Conservation (phyloP, 164 flowering plant genomes). For the Tetracentron sinense region DNA sequence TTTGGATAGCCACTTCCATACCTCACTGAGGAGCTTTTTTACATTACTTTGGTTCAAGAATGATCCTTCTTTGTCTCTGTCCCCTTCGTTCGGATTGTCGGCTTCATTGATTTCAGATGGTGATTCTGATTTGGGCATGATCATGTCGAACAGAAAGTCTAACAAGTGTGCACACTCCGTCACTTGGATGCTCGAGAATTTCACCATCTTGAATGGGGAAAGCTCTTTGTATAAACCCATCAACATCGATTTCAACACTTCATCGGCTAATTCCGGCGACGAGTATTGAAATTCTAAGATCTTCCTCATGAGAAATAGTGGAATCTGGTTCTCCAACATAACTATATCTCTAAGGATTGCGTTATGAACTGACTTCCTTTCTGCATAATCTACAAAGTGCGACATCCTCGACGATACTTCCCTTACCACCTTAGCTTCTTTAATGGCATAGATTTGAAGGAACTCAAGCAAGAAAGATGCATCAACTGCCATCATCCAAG, state of each 20-base stretch:
- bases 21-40: conserved; percentile 5
- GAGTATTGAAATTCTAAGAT: conserved; percentile 25
- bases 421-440: conserved; percentile 12
- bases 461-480: conserved; percentile 44
- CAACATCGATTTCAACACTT: conserved; percentile 26
- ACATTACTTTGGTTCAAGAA: conserved; percentile 1
- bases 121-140: conserved; percentile 27
- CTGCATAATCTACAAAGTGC: conserved; percentile 28
- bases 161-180: conserved; percentile 30
- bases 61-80: not conserved
- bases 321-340: conserved; percentile 62
- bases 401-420: conserved; percentile 33
- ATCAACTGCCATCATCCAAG: conserved; percentile 61
- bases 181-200: conserved; percentile 8
- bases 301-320: conserved; percentile 33
- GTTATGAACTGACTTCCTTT: conserved; percentile 32
- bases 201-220: conserved; percentile 36
- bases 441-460: no score
- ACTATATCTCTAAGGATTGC: conserved; percentile 42
- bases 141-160: conserved; percentile 33
- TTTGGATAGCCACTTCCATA: conserved; percentile 21
- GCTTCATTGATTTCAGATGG: conserved; percentile 2
- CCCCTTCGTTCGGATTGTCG: conserved; percentile 2
- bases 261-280: conserved; percentile 30
- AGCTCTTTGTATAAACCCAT: conserved; percentile 33